phyloP scores from a whole-genome alignment of 768 basidiomycete species.

The Paxillus involutus region DNA sequence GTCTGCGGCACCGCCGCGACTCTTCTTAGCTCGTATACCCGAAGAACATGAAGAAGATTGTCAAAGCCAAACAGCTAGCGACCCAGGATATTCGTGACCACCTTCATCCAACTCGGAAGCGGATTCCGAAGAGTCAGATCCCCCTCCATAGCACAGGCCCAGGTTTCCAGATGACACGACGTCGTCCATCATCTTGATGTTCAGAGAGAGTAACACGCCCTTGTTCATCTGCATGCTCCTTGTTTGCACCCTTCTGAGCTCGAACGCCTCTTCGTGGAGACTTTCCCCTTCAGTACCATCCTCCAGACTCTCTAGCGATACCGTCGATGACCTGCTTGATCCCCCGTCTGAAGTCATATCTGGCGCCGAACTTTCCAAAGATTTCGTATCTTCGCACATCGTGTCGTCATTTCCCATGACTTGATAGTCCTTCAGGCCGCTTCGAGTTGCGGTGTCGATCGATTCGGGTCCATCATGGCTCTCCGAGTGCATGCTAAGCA shows the following conservation, averaged over 20 bases:
- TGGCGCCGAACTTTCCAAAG: conserved; percentile 19
- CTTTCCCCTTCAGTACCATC: conserved; percentile 14
- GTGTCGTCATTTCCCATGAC: not conserved
- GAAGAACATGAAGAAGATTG: conserved; percentile 28
- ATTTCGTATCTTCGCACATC: conserved; percentile 17
- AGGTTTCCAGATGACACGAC: not conserved
- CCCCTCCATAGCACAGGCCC: not conserved
- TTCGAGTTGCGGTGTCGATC: not conserved
- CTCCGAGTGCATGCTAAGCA: not conserved
- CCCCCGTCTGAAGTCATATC: conserved; percentile 25
- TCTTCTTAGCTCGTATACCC: conserved; percentile 25
- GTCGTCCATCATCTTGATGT: conserved; percentile 8
- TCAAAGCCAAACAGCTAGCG: conserved; percentile 20
- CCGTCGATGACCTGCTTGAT: conserved; percentile 22
- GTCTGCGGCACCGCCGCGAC: conserved; percentile 20
- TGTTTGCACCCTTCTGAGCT: conserved; percentile 47
- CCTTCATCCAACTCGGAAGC: not conserved
- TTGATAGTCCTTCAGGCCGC: not conserved
- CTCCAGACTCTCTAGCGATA: conserved; percentile 24
- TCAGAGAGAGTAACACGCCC: conserved; percentile 41
- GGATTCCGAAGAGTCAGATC: conserved; percentile 1
- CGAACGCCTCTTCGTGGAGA: conserved; percentile 36
- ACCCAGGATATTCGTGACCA: not conserved
- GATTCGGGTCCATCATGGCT: not conserved
- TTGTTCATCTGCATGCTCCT: conserved; percentile 52